Percentiles rank a stretch among this genome's conserved stretches.
These are phyloP conservation scores for Hypoxylon cercidicola DNA, from an alignment of 495 filamentous ascomycete genomes.

Conservation along the genomic window DNA sequence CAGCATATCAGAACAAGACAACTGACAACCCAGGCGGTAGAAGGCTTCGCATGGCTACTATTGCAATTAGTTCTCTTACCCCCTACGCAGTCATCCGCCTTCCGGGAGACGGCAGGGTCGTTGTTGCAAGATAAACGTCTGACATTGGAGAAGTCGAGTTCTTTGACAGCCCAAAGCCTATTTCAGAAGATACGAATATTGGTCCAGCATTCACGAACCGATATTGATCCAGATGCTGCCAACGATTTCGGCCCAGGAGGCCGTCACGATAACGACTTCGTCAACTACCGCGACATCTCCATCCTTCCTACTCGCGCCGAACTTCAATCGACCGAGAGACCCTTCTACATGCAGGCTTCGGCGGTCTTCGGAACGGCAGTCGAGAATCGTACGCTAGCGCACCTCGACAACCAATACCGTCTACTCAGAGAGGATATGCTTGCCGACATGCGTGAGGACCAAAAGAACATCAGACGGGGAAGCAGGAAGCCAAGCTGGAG, in stretches of 20 bases:
- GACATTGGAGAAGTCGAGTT: slow-evolving; percentile 42
- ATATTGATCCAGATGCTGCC: slow-evolving; percentile 1
- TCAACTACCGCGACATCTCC: slow-evolving; percentile 67
- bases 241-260: slow-evolving; percentile 64
- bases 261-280: slow-evolving; percentile 81
- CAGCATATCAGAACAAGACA: slow-evolving; percentile 49
- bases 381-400: slow-evolving; percentile 57
- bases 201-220: slow-evolving; percentile 20
- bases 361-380: slow-evolving; percentile 49
- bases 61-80: slow-evolving; percentile 65
- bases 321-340: slow-evolving; percentile 64
- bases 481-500: slow-evolving; percentile 53
- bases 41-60: slow-evolving; percentile 69
- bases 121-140: slow-evolving; percentile 44
- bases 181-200: slow-evolving; percentile 27
- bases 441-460: slow-evolving; percentile 69
- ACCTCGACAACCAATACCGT: slow-evolving; percentile 83
- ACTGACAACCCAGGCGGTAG: slow-evolving; percentile 52
- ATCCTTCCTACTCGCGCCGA: slow-evolving; percentile 78
- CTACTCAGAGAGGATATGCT: slow-evolving; percentile 81
- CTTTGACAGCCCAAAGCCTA: slow-evolving; percentile 27
- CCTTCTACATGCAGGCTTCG: slow-evolving; percentile 66
- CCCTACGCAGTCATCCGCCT: slow-evolving; percentile 33
- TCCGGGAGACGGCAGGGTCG: slow-evolving; percentile 47
- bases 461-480: slow-evolving; percentile 55